Evolutionary conservation across 202 grass and related monocot species (phyloP).

Genomic region (Dendrocalamus latiflorus): DNA sequence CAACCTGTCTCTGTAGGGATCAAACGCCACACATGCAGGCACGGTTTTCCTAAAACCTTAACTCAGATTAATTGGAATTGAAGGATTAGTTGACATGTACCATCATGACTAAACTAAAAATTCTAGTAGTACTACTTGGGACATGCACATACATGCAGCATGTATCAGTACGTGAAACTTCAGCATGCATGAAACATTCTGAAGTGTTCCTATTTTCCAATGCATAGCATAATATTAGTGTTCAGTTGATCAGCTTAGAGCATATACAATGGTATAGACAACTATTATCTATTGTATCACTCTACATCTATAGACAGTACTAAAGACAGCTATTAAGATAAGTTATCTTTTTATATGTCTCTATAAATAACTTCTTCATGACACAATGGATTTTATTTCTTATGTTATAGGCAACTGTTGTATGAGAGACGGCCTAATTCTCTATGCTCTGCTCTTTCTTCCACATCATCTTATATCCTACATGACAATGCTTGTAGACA

Average conservation of each 20-base stretch:
- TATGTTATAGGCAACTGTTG: no score
- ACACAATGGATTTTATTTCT: no score
- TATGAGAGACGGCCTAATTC: no score
- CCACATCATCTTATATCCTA: no score
- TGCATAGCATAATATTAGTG: background rate
- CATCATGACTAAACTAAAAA: conserved; percentile 19
- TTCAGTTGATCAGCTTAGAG: background rate
- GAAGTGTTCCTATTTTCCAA: background rate
- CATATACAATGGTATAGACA: no score
- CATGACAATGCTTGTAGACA: no score
- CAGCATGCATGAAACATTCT: background rate
- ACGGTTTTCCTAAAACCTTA: conserved; percentile 39
- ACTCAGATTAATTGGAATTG: conserved; percentile 34
- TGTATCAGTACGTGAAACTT: background rate
- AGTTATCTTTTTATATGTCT: no score
- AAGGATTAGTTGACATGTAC: conserved; percentile 45
- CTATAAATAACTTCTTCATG: no score
- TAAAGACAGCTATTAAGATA: no score
- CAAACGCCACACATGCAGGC: conserved; percentile 38
- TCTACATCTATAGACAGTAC: no score
- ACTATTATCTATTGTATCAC: no score
- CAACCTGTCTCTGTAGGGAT: conserved; percentile 47
- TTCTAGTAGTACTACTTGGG: background rate
- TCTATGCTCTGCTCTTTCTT: no score
- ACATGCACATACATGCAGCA: background rate